Evolutionary conservation across 495 filamentous ascomycete genomes (phyloP), one percentile per base, ranked within the genome.

Genomic region (Cercophora sp.): DNA sequence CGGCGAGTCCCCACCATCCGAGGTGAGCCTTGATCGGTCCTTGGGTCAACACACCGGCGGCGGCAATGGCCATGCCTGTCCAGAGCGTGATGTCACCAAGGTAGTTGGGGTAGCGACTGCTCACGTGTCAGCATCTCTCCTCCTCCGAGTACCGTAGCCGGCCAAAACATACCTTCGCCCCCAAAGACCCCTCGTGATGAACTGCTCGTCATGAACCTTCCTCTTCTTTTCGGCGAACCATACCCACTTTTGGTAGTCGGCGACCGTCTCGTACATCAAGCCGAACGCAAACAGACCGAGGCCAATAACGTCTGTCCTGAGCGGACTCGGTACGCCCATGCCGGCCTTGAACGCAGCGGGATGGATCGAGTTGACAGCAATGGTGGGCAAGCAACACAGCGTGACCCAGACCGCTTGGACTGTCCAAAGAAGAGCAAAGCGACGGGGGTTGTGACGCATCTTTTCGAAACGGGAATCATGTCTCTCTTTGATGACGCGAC

Each of bases 61-160:
- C 42, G 13, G 76, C 70, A 1, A 70, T 53, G 13, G 74, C 68
- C 34, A 83, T 76, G 1, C 84, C 84, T 1, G 71, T 78, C 83
- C 82, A 87, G 13, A 87, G 62, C 22, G 78, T 82, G 13, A 68
- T 71, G 59, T 87, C 84, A 0, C 84, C 84, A 53, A 83, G 80
- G 63, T 86, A 86, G 52, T 86, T 85, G 1, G 82, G 84, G 64
- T 81, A 84, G 34, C 79, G 64, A 26, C 78, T 80, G 60, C 23
- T 3, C n/a, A 10, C 8, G 9, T 37, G 52, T 55, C 25, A 55
- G 52, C 8, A 22, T 9, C n/a, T n/a, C n/a, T 24, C 32, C 10
- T 27, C 19, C 15, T 8, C n/a, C 18, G 24, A 47, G 4, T 47
- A 24, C 11, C 1, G 9, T 44, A 16, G 13, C 13, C 8, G 23